Evolutionary conservation across 1,284 basidiomycete species (phyloP), one percentile per base, ranked within the genome.

Genomic region (Ganoderma sinense): DNA sequence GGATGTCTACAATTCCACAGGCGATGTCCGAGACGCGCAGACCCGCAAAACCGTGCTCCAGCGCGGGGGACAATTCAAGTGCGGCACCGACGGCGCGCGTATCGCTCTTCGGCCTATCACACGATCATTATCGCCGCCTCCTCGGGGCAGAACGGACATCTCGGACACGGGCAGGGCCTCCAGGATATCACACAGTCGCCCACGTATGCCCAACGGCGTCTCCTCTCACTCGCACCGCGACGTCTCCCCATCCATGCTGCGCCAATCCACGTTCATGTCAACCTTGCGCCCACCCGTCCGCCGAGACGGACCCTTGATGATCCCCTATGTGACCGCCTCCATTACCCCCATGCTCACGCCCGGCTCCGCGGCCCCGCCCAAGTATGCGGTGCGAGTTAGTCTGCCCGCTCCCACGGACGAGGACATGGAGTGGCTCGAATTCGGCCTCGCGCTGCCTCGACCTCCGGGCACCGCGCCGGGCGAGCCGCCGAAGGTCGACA

Each of bases 401-500:
- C 77, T 92, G 20, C 86, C 88, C 40, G 86, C 87, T 7, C 90
- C 91, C 23, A 81, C 84, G 16, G 85, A 89, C 58, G 76, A 82
- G 18, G 87, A 88, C 66, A 85, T 86, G 29, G 90, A 90, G 67
- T 92, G 89, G 89, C 80, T 94, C n/a, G 91, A 93, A 78, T 93
- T 94, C 75, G 92, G 91, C n/a, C 82, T 94, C 55, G 88, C 88
- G 11, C 83, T 84, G 68, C 80, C 82, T 33, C 66, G 66, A 11
- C 11, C 43, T 1, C 60, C 59, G 4, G 65, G 53, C 18, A 59
- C 45, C 39, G 29, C 62, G 2, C 16, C 64, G 1, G 72, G 71
- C 20, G 72, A 70, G 26, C 81, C 81, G 31, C 84, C 86, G 53
- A 82, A 80, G 64, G 82, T 92, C 45, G 84, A 89, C 23, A 84